Conservation (phyloP, 1,139 yeast genomes). For the Scheffersomyces titani region DNA sequence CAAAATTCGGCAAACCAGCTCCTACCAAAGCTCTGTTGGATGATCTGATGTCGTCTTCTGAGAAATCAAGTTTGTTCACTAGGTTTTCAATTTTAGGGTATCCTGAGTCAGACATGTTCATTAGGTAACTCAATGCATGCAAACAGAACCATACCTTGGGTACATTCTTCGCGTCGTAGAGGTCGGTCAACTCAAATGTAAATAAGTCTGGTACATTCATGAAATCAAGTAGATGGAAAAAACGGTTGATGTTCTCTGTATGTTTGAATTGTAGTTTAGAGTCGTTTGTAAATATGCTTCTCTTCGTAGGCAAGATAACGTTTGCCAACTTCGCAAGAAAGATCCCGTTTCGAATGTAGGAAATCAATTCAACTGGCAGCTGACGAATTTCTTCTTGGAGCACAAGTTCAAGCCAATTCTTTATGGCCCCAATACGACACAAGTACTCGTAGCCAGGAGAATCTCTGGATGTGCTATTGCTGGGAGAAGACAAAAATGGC, state of each 20-base stretch:
- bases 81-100: conserved; percentile 67
- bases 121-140: conserved; percentile 81
- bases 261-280: conserved; percentile 77
- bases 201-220: conserved; percentile 84
- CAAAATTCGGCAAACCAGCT: conserved; percentile 65
- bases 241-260: conserved; percentile 88
- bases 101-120: conserved; percentile 48
- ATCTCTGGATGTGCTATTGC: conserved; percentile 29
- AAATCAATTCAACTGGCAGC: conserved; percentile 50
- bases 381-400: conserved; percentile 62
- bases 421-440: conserved; percentile 87
- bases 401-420: conserved; percentile 47
- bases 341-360: conserved; percentile 77
- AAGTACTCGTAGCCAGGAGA: conserved; percentile 71
- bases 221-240: conserved; percentile 69
- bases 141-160: conserved; percentile 94
- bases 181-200: conserved; percentile 86
- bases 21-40: conserved; percentile 71
- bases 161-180: conserved; percentile 87
- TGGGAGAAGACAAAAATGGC: conserved; percentile 26
- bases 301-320: conserved; percentile 69
- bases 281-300: conserved; percentile 42
- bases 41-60: conserved; percentile 64
- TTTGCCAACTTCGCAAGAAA: conserved; percentile 78
- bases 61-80: conserved; percentile 63